phyloP scores from a whole-genome alignment of 495 filamentous ascomycete species.

The Penicillium malachiteum region DNA sequence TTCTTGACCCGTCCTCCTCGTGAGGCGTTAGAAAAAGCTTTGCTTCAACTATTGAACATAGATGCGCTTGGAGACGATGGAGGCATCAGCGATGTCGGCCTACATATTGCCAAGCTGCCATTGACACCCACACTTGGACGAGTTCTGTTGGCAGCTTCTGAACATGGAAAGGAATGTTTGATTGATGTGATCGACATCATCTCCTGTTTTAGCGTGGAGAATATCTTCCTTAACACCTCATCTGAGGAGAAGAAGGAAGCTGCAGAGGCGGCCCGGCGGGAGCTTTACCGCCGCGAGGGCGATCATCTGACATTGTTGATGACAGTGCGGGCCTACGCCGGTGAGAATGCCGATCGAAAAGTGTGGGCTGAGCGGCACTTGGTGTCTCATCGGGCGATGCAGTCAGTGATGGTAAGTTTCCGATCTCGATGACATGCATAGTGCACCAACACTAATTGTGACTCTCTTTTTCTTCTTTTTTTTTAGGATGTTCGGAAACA shows the following conservation, averaged over 20 bases:
- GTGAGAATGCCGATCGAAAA: conserved; percentile 69
- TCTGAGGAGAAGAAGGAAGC: conserved; percentile 81
- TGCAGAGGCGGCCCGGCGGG: conserved; percentile 67
- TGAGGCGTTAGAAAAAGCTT: conserved; percentile 77
- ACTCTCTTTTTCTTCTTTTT: not conserved
- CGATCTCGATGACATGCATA: not conserved
- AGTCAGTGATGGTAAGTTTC: conserved; percentile 63
- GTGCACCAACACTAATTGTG: not conserved
- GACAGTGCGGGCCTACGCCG: conserved; percentile 76
- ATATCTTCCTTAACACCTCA: conserved; percentile 76
- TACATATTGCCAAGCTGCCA: conserved; percentile 77
- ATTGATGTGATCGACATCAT: conserved; percentile 89
- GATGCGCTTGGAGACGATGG: conserved; percentile 73
- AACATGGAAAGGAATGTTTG: conserved; percentile 66
- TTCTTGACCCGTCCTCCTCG: conserved; percentile 78
- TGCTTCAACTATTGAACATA: conserved; percentile 76
- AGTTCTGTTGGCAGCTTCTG: conserved; percentile 76
- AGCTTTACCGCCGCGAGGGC: conserved; percentile 77
- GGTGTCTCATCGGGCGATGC: conserved; percentile 82
- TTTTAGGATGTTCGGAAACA: conserved; percentile 80
- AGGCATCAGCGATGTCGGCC: conserved; percentile 69
- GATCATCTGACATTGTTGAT: conserved; percentile 86
- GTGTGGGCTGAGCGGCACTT: conserved; percentile 77
- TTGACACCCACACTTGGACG: conserved; percentile 79
- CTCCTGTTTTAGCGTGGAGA: conserved; percentile 82